phyloP scores from a whole-genome alignment of 176 grass and related monocot species.

The Ensete ventricosum region DNA sequence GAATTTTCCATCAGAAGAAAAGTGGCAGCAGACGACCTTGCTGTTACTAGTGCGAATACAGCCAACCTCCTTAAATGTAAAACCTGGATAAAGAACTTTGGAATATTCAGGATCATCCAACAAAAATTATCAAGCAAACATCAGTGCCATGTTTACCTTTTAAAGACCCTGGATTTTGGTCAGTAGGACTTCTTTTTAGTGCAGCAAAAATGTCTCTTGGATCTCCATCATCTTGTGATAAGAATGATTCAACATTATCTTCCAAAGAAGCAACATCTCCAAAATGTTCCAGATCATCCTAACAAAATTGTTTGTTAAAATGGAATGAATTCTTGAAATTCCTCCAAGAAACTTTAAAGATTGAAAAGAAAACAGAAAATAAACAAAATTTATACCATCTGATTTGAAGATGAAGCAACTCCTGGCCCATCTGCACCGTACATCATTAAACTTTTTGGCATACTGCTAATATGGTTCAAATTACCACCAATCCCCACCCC shows the following conservation, averaged over 20 bases:
- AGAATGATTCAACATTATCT: constrained; percentile 14
- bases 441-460: constrained; percentile 78
- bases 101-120: neutral
- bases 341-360: neutral
- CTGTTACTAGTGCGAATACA: constrained; percentile 78
- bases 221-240: constrained; percentile 16
- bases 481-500: constrained; percentile 59
- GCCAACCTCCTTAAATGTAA: constrained; percentile 75
- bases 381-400: constrained; percentile 46
- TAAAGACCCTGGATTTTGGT: constrained; percentile 38
- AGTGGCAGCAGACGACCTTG: constrained; percentile 94
- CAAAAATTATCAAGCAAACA: neutral
- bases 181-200: constrained; percentile 8
- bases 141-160: constrained; percentile 38
- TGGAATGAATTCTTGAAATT: too few relatives aligned
- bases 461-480: constrained; percentile 44
- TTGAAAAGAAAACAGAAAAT: neutral
- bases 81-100: constrained; percentile 45
- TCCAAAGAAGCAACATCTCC: constrained; percentile 16
- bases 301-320: neutral
- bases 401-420: constrained; percentile 93
- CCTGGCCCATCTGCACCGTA: constrained; percentile 77
- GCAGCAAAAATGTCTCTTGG: constrained; percentile 15
- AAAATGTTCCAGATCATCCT: constrained; percentile 16
- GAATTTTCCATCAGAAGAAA: constrained; percentile 89